Base-by-base conservation (phyloP, 1,139 yeast species). In the Scheffersomyces insectosa region DNA sequence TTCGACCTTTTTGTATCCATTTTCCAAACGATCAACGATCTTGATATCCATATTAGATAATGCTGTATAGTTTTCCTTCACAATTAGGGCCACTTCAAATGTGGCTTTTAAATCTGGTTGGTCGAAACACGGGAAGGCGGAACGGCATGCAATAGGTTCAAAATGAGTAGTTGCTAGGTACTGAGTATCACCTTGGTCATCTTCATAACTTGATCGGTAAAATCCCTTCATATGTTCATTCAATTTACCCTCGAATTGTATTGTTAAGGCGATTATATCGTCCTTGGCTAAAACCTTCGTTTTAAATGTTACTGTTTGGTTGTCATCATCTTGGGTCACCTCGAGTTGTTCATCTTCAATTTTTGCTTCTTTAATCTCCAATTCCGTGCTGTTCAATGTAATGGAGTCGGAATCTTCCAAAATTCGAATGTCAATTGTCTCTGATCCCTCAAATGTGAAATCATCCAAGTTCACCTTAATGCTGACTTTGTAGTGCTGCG, bases 241-340 rank as follows among this genome's bases (percentile, higher is more conserved):
- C 40, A 52, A 42, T 33, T 44, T 42, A 8, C 54, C 54, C n/a
- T 10, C 11, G 42, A 47, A 51, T n/a, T 39, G 20, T 42, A 51
- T 32, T 25, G 39, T 23, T 40, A 51, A 13, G 3, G 9, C 33
- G 12, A 31, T 16, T 4, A 7, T 3, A 11, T 36, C 15, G 11
- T 13, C 15, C 16, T 31, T 31, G 14, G 13, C 15, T 10, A 31
- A 31, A 14, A 3, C 3, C 16, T 20, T 6, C 3, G 33, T 79
- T 43, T 69, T 68, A 66, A 90, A 83, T 39, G 82, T 78, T 40
- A 80, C 83, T 30, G 85, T 78, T 67, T 88, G 91, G 39, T 72
- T 63, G 23, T 80, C 85, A 32, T 74, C 77, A 23, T 80, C 85
- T 32, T 74, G 77, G 8, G 62, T 51, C 43, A 67, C 66, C n/a